phyloP scores from a whole-genome alignment of 768 basidiomycete genomes.

The Mycena capillaripes region DNA sequence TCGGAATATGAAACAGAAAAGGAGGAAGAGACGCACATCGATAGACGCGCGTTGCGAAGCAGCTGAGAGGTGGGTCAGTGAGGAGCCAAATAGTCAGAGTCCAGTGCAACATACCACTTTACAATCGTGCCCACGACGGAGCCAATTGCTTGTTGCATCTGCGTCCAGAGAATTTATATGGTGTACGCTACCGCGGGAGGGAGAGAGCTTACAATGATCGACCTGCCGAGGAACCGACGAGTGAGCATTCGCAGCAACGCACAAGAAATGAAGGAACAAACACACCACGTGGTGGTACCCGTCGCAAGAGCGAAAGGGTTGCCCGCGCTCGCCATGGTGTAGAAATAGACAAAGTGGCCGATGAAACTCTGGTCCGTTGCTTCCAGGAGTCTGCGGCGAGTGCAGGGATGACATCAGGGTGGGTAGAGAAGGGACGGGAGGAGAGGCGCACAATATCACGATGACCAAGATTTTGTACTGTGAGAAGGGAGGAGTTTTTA shows the following conservation, averaged over 20 bases:
- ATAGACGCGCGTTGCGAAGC: conserved; percentile 74
- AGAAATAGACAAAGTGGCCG: no score
- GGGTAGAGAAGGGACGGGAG: no score
- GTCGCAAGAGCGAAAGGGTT: conserved; percentile 51
- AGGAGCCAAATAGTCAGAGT: no score
- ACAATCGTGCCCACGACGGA: conserved; percentile 72
- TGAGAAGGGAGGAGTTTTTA: background rate
- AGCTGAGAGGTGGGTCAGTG: conserved; percentile 17
- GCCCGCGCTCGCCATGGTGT: conserved; percentile 61
- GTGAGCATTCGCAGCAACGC: no score
- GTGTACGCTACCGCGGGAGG: no score
- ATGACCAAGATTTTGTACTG: conserved; percentile 41
- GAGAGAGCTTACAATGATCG: conserved; percentile 60
- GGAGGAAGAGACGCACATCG: conserved; percentile 59
- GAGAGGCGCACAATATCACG: conserved; percentile 50
- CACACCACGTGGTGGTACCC: conserved; percentile 62
- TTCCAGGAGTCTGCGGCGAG: conserved; percentile 59
- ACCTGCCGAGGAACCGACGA: conserved; percentile 49
- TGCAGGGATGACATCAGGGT: background rate
- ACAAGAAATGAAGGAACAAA: background rate
- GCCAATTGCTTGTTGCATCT: conserved; percentile 59
- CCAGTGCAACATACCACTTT: conserved; percentile 45
- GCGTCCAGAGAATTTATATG: background rate
- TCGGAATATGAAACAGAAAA: background rate
- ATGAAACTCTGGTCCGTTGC: conserved; percentile 69